Evolutionary conservation across 2,329 filamentous ascomycete genomes (phyloP).

Genomic region (Phaeosphaeria sp.): DNA sequence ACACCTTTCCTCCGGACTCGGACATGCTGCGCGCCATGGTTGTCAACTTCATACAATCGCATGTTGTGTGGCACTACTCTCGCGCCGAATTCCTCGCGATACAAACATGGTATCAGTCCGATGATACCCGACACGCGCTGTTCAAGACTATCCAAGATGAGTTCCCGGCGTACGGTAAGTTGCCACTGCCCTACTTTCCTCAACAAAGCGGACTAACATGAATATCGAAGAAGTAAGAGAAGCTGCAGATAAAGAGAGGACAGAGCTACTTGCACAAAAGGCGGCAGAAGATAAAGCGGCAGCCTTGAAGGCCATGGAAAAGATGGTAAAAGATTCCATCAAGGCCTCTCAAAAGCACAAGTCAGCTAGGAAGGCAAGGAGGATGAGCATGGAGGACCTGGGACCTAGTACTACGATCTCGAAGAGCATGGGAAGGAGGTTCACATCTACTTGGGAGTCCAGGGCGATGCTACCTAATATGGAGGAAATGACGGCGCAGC

Average conservation of each 20-base stretch:
- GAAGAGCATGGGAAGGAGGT: not conserved
- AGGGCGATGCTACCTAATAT: not conserved
- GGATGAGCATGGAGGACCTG: not conserved
- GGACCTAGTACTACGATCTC: not conserved
- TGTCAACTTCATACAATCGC: constrained; percentile 19
- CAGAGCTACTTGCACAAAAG: not conserved
- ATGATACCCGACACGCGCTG: constrained; percentile 8
- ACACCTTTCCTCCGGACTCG: constrained; percentile 14
- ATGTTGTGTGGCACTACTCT: constrained; percentile 13
- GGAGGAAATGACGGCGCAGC: not conserved
- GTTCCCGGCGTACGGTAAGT: constrained; percentile 13
- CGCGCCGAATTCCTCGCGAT: constrained; percentile 8
- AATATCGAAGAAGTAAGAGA: not conserved
- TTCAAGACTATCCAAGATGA: constrained; percentile 12
- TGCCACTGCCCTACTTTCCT: not conserved
- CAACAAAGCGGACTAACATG: not conserved
- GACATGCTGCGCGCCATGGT: constrained; percentile 20
- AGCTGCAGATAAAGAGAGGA: not conserved
- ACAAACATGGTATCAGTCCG: constrained; percentile 13
- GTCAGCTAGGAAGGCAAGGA: not conserved
- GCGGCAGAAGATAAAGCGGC: not conserved
- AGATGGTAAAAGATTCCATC: not conserved
- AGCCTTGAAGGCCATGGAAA: not conserved
- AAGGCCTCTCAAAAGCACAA: not conserved
- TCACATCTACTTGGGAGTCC: not conserved